Conservation (phyloP, 805 yeast species). For the Candida xiaguanensis region DNA sequence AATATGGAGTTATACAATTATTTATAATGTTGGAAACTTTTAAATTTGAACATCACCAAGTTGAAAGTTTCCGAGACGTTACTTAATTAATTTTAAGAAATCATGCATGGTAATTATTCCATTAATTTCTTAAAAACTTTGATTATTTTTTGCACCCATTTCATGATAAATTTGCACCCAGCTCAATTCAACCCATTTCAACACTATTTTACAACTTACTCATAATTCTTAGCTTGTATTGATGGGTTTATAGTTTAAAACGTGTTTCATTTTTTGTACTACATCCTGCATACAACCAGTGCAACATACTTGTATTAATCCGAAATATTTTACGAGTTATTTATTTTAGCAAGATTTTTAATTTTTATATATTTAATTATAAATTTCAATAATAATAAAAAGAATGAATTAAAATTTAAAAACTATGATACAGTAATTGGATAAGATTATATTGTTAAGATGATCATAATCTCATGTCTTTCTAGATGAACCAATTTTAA, state of each 20-base stretch:
- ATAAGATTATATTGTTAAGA: no score
- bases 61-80: background rate
- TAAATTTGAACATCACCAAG: background rate
- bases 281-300: background rate
- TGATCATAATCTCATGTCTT: slow-evolving; percentile 25
- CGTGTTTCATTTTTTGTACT: background rate
- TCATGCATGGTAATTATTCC: no score
- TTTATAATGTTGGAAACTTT: no score
- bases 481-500: slow-evolving; percentile 38
- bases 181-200: no score
- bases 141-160: no score
- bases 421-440: slow-evolving; percentile 1
- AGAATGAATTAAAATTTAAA: slow-evolving; percentile 2
- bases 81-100: background rate
- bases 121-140: no score
- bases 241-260: no score
- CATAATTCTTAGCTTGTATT: no score
- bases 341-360: background rate
- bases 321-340: background rate
- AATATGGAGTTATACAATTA: no score
- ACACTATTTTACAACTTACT: no score
- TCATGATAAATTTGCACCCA: no score
- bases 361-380: background rate
- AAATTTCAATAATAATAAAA: background rate
- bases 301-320: background rate